A percentile compares a stretch with the other conserved stretches of the same genome.
Evolutionary conservation across 73 alveolate species (phyloP).

Genomic region (Paramecium sonneborni): DNA sequence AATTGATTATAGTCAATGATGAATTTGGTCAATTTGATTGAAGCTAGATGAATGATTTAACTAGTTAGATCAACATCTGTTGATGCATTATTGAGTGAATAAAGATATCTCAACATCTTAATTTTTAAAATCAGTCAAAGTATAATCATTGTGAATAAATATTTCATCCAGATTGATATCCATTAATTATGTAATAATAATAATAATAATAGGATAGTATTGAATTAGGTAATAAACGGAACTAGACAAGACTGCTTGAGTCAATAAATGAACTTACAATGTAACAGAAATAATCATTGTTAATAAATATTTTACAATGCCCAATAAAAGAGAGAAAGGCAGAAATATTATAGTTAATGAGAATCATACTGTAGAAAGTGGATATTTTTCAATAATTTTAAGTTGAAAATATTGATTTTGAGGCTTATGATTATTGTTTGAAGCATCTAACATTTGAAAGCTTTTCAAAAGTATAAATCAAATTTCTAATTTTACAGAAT

Average conservation of each 20-base stretch:
- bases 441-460: background rate
- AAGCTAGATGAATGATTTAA: background rate
- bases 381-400: background rate
- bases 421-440: background rate
- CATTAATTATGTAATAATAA: conserved; percentile 21
- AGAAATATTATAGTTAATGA: background rate
- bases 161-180: conserved; percentile 5
- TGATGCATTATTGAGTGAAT: background rate
- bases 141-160: background rate
- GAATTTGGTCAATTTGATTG: conserved; percentile 4
- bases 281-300: background rate
- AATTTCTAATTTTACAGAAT: background rate
- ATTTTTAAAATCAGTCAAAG: background rate
- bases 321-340: conserved; percentile 18
- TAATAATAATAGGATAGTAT: background rate
- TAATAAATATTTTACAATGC: background rate
- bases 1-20: background rate
- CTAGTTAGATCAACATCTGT: background rate
- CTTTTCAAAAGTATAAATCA: background rate
- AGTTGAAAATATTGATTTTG: background rate
- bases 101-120: background rate
- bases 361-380: background rate
- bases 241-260: background rate
- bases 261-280: background rate
- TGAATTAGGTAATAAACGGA: background rate